Evolutionary conservation across 768 basidiomycete species (phyloP).

Genomic region (Phlebiopsis gigantea): DNA sequence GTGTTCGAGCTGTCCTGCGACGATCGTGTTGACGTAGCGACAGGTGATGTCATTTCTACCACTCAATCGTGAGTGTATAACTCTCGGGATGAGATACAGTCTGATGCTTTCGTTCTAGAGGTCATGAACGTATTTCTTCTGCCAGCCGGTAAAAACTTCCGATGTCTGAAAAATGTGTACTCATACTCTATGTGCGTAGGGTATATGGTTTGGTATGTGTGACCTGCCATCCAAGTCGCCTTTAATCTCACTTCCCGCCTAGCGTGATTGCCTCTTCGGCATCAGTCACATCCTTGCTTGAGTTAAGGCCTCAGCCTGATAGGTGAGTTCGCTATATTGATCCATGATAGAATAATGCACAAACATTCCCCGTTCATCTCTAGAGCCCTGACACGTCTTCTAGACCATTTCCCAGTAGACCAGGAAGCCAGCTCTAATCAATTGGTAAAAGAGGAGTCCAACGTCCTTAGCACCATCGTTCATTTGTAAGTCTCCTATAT

Average conservation of each 20-base stretch:
- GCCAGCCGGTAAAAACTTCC: not conserved
- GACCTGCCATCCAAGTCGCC: not conserved
- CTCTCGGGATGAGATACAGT: not conserved
- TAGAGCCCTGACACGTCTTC: too few species aligned
- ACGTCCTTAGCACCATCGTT: too few species aligned
- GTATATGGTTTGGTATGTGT: not conserved
- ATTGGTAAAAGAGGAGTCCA: too few species aligned
- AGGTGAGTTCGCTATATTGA: not conserved
- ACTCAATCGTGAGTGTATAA: not conserved
- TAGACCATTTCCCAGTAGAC: too few species aligned
- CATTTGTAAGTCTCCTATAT: too few species aligned
- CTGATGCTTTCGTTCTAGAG: not conserved
- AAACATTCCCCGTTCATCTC: too few species aligned
- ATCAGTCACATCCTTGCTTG: not conserved
- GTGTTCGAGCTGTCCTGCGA: not conserved
- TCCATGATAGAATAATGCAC: too few species aligned
- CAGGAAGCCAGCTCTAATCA: too few species aligned
- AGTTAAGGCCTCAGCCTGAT: not conserved
- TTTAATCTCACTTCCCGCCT: too few species aligned
- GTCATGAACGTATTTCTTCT: not conserved
- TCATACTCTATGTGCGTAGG: not conserved
- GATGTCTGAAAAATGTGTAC: not conserved
- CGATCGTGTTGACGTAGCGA: not conserved
- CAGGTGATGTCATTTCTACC: not conserved
- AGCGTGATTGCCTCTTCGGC: not conserved